Evolutionary conservation across 805 yeast species (phyloP), one percentile per base, ranked within the genome.

Genomic region (Suhomyces xylopsoci): DNA sequence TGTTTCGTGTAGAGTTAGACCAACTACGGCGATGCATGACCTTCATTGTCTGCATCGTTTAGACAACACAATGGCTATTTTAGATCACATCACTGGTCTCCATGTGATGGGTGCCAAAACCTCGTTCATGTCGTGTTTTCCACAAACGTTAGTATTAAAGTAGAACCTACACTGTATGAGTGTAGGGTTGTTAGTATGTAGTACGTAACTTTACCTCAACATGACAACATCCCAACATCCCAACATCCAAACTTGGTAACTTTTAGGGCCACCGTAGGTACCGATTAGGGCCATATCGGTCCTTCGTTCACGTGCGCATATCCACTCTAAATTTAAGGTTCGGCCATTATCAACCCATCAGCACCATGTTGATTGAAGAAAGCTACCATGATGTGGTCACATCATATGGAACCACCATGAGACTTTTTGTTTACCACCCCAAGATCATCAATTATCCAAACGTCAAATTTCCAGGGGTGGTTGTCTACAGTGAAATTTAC

Each of bases 401-500:
- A 8, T 80, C 88, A 2, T 77, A 77, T 54, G 88, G 84, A 25
- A 84, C 90, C 14, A 80, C 83, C 26, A 79, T 88, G 79, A 77
- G 94, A 52, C 71, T 88, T 41, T 84, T 74, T 67, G 78, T 81
- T 19, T 87, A 68, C 67, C 87, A 84, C 49, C 96, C 96, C 12
- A 80, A 76, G 58, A 78, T 88, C 49, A 81, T 84, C 40, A 84
- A 84, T 51, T 87, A 85, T 69, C 93, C 94, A n/a, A 69, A 77
- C 40, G 94, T 88, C 51, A 84, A 83, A 63, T 88, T 87, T 63
- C 94, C 96, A 1, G 96, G 88, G 40, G 94, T 88, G 2, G 68
- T 88, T 32, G 89, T 87, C 14, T 88, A 83, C 69, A 82, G 89
- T 51, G 96, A 88, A 67, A 88, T 88, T 58, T 88, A 88, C 67